These are phyloP conservation scores for Umbilicaria muhlenbergii DNA, from an alignment of 495 filamentous ascomycete species.

Conservation along the genomic window DNA sequence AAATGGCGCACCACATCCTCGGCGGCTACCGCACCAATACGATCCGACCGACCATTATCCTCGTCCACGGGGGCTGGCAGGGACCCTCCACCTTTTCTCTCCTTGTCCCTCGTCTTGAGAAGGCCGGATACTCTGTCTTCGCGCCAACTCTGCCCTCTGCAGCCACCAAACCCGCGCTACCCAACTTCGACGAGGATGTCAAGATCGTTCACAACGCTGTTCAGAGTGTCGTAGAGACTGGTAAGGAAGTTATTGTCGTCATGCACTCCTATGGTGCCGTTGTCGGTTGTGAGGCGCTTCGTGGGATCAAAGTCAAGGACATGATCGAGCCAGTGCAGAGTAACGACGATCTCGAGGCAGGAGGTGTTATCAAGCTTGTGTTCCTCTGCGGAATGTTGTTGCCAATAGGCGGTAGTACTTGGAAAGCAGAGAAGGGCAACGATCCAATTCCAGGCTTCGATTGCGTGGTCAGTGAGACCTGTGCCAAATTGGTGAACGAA, in stretches of 20 bases:
- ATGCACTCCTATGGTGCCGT: conserved; percentile 23
- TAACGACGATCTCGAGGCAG: neutral
- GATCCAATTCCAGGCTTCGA: conserved; percentile 4
- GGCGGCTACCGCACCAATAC: neutral
- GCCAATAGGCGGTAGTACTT: neutral
- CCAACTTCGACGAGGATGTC: neutral
- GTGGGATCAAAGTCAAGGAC: conserved; percentile 9
- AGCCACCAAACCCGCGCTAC: neutral
- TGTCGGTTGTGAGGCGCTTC: conserved; percentile 18
- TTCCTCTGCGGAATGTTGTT: neutral
- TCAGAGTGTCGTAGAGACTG: neutral
- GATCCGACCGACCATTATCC: neutral
- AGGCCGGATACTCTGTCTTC: neutral
- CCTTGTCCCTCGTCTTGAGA: neutral
- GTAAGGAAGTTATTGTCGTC: conserved; percentile 11
- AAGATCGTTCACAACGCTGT: neutral
- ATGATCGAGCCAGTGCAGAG: neutral
- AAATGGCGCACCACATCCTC: too few relatives aligned
- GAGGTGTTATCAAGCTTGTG: neutral
- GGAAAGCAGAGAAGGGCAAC: conserved; percentile 4
- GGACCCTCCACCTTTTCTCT: neutral
- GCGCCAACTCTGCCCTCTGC: neutral
- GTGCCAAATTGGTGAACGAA: neutral
- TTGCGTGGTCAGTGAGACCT: neutral
- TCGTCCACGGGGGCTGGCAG: conserved; percentile 1